Percentiles rank a stretch among this genome's conserved stretches.
phyloP scores from a whole-genome alignment of 2,329 filamentous ascomycete species.

The Trichophyton schoenleinii region DNA sequence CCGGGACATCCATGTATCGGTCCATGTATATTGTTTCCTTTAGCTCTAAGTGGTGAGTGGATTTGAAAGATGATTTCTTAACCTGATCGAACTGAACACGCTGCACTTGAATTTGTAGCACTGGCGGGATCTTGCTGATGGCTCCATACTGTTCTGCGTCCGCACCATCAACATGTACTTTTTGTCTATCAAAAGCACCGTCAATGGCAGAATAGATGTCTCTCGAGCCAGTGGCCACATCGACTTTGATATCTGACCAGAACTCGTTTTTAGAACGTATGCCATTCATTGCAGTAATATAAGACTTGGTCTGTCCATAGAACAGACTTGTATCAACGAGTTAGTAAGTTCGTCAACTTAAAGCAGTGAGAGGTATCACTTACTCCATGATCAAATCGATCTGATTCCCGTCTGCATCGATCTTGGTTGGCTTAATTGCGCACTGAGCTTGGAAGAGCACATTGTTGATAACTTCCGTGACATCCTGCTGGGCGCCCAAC shows the following conservation, averaged over 20 bases:
- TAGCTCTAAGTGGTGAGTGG: slow-evolving; percentile 65
- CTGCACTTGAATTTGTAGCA: slow-evolving; percentile 82
- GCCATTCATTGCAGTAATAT: slow-evolving; percentile 34
- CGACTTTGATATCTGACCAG: slow-evolving; percentile 52
- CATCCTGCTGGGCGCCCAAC: slow-evolving; percentile 72
- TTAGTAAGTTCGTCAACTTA: neutral
- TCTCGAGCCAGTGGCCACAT: slow-evolving; percentile 44
- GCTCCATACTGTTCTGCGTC: slow-evolving; percentile 53
- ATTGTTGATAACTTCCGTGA: slow-evolving; percentile 88
- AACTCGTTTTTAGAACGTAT: slow-evolving; percentile 42
- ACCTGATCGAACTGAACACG: slow-evolving; percentile 60
- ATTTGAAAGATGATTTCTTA: slow-evolving; percentile 52
- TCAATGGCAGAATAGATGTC: slow-evolving; percentile 77
- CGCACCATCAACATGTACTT: slow-evolving; percentile 53
- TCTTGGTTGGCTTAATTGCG: slow-evolving; percentile 60
- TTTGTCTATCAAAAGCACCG: slow-evolving; percentile 68
- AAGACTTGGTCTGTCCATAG: slow-evolving; percentile 36
- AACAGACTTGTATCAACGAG: slow-evolving; percentile 30
- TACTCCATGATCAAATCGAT: slow-evolving; percentile 62
- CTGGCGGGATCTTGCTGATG: slow-evolving; percentile 63
- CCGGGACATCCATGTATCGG: slow-evolving; percentile 59
- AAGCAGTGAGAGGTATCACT: slow-evolving; percentile 8
- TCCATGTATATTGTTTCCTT: slow-evolving; percentile 75
- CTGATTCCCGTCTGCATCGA: slow-evolving; percentile 61
- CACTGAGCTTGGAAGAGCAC: slow-evolving; percentile 84